phyloP scores from a whole-genome alignment of 805 yeast genomes.

The Vanderwaltozyma tropicalis region DNA sequence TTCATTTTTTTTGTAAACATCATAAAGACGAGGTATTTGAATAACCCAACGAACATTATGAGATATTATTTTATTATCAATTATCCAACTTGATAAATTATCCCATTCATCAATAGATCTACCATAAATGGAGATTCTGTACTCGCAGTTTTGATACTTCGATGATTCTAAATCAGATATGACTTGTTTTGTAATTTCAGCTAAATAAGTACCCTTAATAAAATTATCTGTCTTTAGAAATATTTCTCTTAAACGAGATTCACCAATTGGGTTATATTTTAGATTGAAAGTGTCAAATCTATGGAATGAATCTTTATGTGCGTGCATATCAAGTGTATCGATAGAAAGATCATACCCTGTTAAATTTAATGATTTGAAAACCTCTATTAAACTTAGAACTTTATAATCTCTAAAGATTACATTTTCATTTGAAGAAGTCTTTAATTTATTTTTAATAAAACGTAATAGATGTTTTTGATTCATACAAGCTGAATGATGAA shows the following conservation, averaged over 20 bases:
- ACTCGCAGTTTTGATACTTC: constrained; percentile 95
- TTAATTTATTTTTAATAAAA: constrained; percentile 88
- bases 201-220: constrained; percentile 78
- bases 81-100: constrained; percentile 86
- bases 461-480: constrained; percentile 93
- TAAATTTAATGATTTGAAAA: constrained; percentile 78
- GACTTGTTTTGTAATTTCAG: constrained; percentile 90
- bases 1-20: constrained; percentile 61
- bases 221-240: constrained; percentile 92
- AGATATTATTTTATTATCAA: constrained; percentile 82
- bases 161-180: constrained; percentile 88
- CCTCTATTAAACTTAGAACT: constrained; percentile 76
- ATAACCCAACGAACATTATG: constrained; percentile 96
- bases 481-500: constrained; percentile 98
- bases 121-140: constrained; percentile 91
- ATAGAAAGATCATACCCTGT: constrained; percentile 93
- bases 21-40: constrained; percentile 90
- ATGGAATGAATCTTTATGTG: constrained; percentile 96
- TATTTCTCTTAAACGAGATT: constrained; percentile 91
- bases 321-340: constrained; percentile 98
- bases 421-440: constrained; percentile 74
- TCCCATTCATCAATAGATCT: constrained; percentile 89
- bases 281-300: constrained; percentile 94
- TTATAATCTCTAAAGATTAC: constrained; percentile 92
- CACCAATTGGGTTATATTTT: constrained; percentile 97